A percentile compares a stretch with the other conserved stretches of the same genome.
phyloP scores from a whole-genome alignment of 2,329 filamentous ascomycete genomes.

The Fusarium incarnatum region DNA sequence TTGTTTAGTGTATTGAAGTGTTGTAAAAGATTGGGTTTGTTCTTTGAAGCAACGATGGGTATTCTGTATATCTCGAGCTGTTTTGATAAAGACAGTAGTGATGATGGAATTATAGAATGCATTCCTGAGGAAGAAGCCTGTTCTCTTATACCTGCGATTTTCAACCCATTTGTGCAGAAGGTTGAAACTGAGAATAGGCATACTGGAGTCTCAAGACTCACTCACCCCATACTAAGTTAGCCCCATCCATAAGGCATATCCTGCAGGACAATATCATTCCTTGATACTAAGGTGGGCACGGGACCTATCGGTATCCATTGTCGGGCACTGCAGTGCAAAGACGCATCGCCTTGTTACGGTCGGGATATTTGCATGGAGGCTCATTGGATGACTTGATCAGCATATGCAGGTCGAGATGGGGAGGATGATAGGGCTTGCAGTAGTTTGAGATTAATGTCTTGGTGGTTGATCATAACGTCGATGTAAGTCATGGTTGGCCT shows the following conservation, averaged over 20 bases:
- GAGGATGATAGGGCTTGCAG: slow-evolving; percentile 8
- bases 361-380: slow-evolving; percentile 9
- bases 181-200: slow-evolving; percentile 29
- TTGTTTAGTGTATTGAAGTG: neutral
- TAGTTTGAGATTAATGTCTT: slow-evolving; percentile 10
- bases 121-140: slow-evolving; percentile 24
- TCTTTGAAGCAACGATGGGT: neutral
- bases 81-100: slow-evolving; percentile 9
- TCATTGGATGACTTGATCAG: slow-evolving; percentile 1
- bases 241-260: slow-evolving; percentile 36
- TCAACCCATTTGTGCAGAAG: slow-evolving; percentile 23
- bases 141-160: slow-evolving; percentile 34
- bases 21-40: neutral
- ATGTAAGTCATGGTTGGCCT: neutral
- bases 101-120: slow-evolving; percentile 7
- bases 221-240: slow-evolving; percentile 17
- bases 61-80: neutral
- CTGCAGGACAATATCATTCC: slow-evolving; percentile 1
- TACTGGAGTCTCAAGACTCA: slow-evolving; percentile 21
- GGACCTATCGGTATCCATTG: slow-evolving; percentile 11
- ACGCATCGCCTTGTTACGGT: slow-evolving; percentile 16
- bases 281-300: slow-evolving; percentile 32
- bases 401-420: slow-evolving; percentile 6
- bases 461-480: neutral
- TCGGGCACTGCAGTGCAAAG: slow-evolving; percentile 21